Evolutionary conservation across 148 eudicot genomes (phyloP), one percentile per base, ranked within the genome.

Genomic region (Salicornia ramosissima): DNA sequence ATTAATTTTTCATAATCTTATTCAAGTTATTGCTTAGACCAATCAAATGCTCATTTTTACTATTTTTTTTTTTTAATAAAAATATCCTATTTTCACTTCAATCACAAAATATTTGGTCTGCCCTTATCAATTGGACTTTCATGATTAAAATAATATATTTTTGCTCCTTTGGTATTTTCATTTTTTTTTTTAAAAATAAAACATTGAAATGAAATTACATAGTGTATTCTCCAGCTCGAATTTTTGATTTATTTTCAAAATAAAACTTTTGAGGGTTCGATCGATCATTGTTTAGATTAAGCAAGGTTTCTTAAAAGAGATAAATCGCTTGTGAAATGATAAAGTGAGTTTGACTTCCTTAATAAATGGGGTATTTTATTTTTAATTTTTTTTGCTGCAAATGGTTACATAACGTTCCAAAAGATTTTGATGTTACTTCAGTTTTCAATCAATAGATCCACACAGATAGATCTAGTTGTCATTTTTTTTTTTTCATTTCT

Each of bases 331-430:
- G 71, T 57, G 39, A 50, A 31, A 47, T 58, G 67, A 60, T 19
- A 60, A 58, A 74, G 68, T 51, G 40, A 5, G 50, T n/a, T 70
- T 55, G 65, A 75, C 65, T 64, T 52, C 34, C 69, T 75, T 75
- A 21, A 62, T 61, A 11, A 21, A 18, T 28, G 50, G 64, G 65
- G 8, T 42, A 69, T 40, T 39, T 53, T 14, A 18, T 49, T 19
- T 49, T 19, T 53, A 49, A 18, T 49, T 19, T 49, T 49, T 19
- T 49, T 43, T 31, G 74, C 51, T 55, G 65, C 19, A 30, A 40
- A 12, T 64, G 39, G 12, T 18, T 54, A 68, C 7, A 11, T 25
- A 45, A 21, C 39, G 61, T 33, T 70, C 16, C 52, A 30, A 36
- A 71, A 66, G 5, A 29, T 66, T 68, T 40, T 59, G 19, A 56